Percentiles rank a stretch among this genome's conserved stretches.
These are phyloP conservation scores for Myxozyma geophila DNA, from an alignment of 805 yeast genomes.

Conservation along the genomic window DNA sequence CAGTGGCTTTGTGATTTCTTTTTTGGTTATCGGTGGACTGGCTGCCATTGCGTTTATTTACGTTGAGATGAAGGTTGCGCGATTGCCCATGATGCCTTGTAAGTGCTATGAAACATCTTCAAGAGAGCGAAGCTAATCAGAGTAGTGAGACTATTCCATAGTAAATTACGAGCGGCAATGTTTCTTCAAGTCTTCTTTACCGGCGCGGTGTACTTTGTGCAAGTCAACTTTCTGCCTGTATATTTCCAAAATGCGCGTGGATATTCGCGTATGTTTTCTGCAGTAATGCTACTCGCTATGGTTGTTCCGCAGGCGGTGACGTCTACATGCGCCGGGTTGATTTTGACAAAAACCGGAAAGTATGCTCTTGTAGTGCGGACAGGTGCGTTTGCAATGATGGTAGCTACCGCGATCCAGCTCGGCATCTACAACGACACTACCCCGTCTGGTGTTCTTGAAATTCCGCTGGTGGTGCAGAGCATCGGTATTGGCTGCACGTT, in stretches of 20 bases:
- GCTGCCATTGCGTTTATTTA: conserved; percentile 52
- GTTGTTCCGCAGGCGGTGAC: conserved; percentile 52
- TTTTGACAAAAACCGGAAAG: conserved; percentile 52
- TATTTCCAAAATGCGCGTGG: conserved; percentile 55
- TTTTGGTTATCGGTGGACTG: conserved; percentile 47
- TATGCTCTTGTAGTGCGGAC: conserved; percentile 50
- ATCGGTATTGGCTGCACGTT: conserved; percentile 56
- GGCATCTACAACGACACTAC: conserved; percentile 43
- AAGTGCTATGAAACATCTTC: background rate
- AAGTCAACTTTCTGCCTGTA: conserved; percentile 55
- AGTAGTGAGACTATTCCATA: conserved; percentile 48
- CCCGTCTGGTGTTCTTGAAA: conserved; percentile 47
- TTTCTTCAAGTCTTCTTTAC: conserved; percentile 51
- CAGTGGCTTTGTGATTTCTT: conserved; percentile 46
- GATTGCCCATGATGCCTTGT: conserved; percentile 59
- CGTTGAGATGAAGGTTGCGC: conserved; percentile 56
- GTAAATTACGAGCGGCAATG: conserved; percentile 46
- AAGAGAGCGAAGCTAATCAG: background rate
- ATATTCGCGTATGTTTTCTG: conserved; percentile 48
- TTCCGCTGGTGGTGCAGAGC: conserved; percentile 49
- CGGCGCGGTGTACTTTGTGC: conserved; percentile 56
- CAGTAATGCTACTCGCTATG: conserved; percentile 52
- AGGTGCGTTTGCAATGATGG: conserved; percentile 52
- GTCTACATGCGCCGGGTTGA: conserved; percentile 53
- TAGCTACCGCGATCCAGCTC: conserved; percentile 50